Evolutionary conservation across 805 yeast species (phyloP).

Genomic region (Cyberlindnera veronae): DNA sequence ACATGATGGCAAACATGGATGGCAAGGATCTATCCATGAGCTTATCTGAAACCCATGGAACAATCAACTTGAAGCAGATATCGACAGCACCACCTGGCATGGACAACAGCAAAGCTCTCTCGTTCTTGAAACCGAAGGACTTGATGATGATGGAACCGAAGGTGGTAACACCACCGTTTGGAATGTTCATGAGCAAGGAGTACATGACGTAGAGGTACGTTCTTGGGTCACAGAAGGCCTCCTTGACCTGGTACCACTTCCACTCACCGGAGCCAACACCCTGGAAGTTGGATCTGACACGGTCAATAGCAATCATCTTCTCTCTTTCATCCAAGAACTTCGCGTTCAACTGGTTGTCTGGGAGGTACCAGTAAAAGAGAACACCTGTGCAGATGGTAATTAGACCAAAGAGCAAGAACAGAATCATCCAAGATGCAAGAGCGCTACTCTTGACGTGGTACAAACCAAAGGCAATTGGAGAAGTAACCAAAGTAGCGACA

Average conservation of each 20-base stretch:
- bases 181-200: constrained; percentile 1
- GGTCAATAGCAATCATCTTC: constrained; percentile 23
- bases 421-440: constrained; percentile 27
- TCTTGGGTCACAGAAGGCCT: constrained; percentile 6
- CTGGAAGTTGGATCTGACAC: constrained; percentile 13
- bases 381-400: constrained; percentile 35
- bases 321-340: constrained; percentile 34
- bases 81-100: constrained; percentile 6
- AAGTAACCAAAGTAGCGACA: constrained; percentile 27
- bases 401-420: constrained; percentile 30
- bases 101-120: constrained; percentile 3
- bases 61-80: constrained; percentile 1
- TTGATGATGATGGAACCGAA: constrained; percentile 6
- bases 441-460: constrained; percentile 22
- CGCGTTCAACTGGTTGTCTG: constrained; percentile 35
- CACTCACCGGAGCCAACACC: constrained; percentile 4
- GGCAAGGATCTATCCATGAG: constrained; percentile 2
- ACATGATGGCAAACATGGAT: constrained; percentile 1
- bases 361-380: constrained; percentile 32
- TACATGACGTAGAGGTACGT: constrained; percentile 1
- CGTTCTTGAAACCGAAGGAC: constrained; percentile 7
- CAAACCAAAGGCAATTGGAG: constrained; percentile 27
- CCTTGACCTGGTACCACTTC: constrained; percentile 9
- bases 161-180: constrained; percentile 5
- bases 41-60: constrained; percentile 2